Percentiles rank a stretch among this genome's conserved stretches.
Evolutionary conservation across 208 protist species (phyloP).

Genomic region (Leishmania guyanensis): DNA sequence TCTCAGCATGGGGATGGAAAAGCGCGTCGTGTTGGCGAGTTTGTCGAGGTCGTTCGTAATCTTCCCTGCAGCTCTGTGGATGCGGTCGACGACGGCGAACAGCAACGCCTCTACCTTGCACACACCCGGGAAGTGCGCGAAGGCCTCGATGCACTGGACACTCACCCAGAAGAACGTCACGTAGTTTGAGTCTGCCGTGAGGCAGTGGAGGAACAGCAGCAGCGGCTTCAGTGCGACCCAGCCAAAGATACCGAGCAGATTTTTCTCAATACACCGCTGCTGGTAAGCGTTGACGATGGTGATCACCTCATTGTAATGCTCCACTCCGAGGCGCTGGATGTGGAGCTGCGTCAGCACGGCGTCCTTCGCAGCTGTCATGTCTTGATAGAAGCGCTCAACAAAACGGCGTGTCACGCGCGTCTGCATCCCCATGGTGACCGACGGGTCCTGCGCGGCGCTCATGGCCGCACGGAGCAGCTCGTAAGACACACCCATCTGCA

Average conservation of each 20-base stretch:
- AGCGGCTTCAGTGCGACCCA: slow-evolving; percentile 79
- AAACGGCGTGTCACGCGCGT: slow-evolving; percentile 44
- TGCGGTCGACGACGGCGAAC: slow-evolving; percentile 76
- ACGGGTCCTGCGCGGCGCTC: slow-evolving; percentile 74
- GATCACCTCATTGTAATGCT: slow-evolving; percentile 67
- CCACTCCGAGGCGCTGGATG: slow-evolving; percentile 68
- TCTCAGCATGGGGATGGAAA: slow-evolving; percentile 57
- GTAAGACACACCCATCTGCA: slow-evolving; percentile 27
- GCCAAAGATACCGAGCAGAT: slow-evolving; percentile 79
- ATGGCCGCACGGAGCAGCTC: slow-evolving; percentile 57
- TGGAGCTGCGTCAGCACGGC: slow-evolving; percentile 80
- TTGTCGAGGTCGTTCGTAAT: slow-evolving; percentile 54
- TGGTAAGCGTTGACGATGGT: slow-evolving; percentile 72
- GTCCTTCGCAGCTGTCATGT: slow-evolving; percentile 65
- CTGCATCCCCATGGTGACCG: slow-evolving; percentile 49
- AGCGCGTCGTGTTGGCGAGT: slow-evolving; percentile 35
- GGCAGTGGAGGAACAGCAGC: slow-evolving; percentile 70
- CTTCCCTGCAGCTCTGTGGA: slow-evolving; percentile 52
- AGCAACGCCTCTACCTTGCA: slow-evolving; percentile 70
- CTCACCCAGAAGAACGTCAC: slow-evolving; percentile 87
- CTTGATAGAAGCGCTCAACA: slow-evolving; percentile 67
- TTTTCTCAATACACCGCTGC: slow-evolving; percentile 51
- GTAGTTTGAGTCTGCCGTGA: slow-evolving; percentile 88
- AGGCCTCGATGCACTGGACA: slow-evolving; percentile 85
- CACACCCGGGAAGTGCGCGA: slow-evolving; percentile 65